Evolutionary conservation across 768 basidiomycete species (phyloP).

Genomic region (Auricularia cornea): DNA sequence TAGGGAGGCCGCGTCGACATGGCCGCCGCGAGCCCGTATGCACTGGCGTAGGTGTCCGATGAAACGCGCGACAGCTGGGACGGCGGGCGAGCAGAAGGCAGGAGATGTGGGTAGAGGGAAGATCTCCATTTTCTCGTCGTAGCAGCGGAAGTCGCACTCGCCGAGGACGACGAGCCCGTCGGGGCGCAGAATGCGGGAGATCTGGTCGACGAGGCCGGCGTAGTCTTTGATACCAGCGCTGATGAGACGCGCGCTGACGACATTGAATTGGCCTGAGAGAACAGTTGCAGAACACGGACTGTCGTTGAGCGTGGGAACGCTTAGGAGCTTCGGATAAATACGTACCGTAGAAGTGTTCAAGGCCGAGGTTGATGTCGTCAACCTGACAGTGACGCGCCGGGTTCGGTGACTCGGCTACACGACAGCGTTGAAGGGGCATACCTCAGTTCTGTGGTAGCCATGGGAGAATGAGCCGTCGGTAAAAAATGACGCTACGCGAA

Average conservation of each 20-base stretch:
- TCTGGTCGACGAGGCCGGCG: slow-evolving; percentile 52
- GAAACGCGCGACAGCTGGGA: slow-evolving; percentile 40
- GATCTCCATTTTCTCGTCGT: slow-evolving; percentile 34
- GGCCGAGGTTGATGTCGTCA: slow-evolving; percentile 76
- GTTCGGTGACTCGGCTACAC: slow-evolving; percentile 4
- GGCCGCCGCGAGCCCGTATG: slow-evolving; percentile 48
- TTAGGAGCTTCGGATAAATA: slow-evolving; percentile 56
- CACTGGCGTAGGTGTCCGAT: slow-evolving; percentile 48
- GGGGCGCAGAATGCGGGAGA: slow-evolving; percentile 56
- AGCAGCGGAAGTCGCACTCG: slow-evolving; percentile 64
- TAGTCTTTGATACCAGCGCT: slow-evolving; percentile 74
- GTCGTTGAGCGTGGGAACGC: slow-evolving; percentile 45
- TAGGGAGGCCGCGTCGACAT: slow-evolving; percentile 52
- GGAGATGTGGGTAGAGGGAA: not conserved
- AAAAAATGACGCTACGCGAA: not conserved
- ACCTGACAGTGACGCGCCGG: slow-evolving; percentile 44
- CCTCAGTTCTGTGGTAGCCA: not conserved
- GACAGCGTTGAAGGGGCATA: slow-evolving; percentile 3
- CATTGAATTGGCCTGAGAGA: slow-evolving; percentile 48
- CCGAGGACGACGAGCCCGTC: slow-evolving; percentile 57
- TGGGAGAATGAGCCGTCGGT: not conserved
- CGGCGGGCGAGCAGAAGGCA: not conserved
- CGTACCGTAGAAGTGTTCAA: slow-evolving; percentile 72
- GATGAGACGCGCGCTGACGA: slow-evolving; percentile 64
- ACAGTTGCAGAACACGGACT: slow-evolving; percentile 9